Conservation (phyloP, 78 protist genomes). For the Dictyostelium discoideum region DNA sequence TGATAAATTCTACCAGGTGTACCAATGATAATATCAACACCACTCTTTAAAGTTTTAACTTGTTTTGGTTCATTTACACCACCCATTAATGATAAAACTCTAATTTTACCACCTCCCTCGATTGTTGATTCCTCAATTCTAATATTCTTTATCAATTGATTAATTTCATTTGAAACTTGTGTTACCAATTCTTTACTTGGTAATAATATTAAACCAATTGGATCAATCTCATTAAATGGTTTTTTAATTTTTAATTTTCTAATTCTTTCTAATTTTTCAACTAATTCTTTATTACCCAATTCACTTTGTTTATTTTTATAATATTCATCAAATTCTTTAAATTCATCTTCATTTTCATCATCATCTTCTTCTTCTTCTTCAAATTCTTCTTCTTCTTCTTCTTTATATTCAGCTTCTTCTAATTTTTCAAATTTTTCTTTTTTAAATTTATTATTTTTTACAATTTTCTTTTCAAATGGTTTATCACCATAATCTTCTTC, state of each 20-base stretch:
- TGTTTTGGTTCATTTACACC: slow-evolving; percentile 62
- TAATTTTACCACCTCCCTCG: background rate
- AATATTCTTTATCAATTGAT: background rate
- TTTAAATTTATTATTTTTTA: background rate
- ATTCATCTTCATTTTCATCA: background rate
- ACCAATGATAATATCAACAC: slow-evolving; percentile 51
- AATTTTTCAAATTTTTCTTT: background rate
- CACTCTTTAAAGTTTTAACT: background rate
- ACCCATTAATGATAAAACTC: slow-evolving; percentile 29
- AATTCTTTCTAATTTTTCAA: background rate
- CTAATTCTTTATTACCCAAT: background rate
- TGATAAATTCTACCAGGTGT: slow-evolving; percentile 43
- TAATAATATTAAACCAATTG: slow-evolving; percentile 39
- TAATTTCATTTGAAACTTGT: slow-evolving; percentile 23
- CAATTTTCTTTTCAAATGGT: background rate
- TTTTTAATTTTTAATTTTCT: background rate
- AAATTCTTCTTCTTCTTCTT: background rate
- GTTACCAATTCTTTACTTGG: slow-evolving; percentile 67
- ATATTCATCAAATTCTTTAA: slow-evolving; percentile 11
- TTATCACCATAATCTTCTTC: background rate
- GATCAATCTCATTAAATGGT: slow-evolving; percentile 11
- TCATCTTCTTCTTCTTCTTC: background rate
- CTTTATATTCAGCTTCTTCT: background rate
- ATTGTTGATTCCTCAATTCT: background rate
- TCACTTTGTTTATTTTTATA: background rate